Conservation (phyloP, 2,329 filamentous ascomycete species). For the Fusarium gaditjirri region DNA sequence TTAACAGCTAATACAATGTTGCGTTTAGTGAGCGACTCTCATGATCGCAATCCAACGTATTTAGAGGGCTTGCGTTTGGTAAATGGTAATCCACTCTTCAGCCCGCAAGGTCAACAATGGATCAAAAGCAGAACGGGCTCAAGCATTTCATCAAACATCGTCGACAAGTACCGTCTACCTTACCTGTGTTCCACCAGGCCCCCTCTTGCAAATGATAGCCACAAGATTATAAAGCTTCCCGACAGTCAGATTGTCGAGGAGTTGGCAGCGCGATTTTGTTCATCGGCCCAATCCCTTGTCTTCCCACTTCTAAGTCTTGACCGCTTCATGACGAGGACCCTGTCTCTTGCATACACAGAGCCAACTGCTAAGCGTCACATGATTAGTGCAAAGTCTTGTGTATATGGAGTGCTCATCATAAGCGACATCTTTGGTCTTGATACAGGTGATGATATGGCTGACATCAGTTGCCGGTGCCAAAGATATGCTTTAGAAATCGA, state of each 20-base stretch:
- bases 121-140: background rate
- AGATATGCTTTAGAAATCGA: background rate
- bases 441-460: background rate
- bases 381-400: background rate
- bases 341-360: background rate
- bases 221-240: background rate
- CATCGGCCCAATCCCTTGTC: background rate
- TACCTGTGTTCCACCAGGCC: rapidly evolving
- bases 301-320: background rate
- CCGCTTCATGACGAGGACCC: rapidly evolving
- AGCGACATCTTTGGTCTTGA: background rate
- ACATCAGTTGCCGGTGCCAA: background rate
- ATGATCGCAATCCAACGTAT: background rate
- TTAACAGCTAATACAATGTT: rapidly evolving
- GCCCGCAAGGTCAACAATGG: background rate
- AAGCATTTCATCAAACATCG: background rate
- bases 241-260: background rate
- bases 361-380: too few relatives aligned
- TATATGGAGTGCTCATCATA: background rate
- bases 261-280: background rate
- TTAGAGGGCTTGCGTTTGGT: background rate
- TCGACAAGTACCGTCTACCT: background rate
- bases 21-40: rapidly evolving
- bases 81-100: background rate
- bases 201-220: background rate